These are phyloP conservation scores for Pyrenophora seminiperda DNA, from an alignment of 2,329 filamentous ascomycete species.

Conservation along the genomic window DNA sequence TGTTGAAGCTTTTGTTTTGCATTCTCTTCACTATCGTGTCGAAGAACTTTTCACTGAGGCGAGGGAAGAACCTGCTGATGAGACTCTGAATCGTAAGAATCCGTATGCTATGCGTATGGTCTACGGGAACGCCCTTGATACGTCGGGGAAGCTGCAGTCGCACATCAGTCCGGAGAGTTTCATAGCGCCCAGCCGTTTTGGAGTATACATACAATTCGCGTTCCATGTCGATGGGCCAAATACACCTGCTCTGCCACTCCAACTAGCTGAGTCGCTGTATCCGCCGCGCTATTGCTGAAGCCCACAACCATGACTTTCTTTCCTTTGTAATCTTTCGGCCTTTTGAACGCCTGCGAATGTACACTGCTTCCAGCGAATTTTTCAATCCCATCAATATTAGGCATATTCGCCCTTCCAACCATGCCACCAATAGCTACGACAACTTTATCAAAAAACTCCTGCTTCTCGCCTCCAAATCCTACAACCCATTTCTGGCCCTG, in stretches of 20 bases:
- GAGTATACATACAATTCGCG: conserved; percentile 18
- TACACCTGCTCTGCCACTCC: conserved; percentile 28
- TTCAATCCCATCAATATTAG: conserved; percentile 22
- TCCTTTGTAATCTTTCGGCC: conserved; percentile 14
- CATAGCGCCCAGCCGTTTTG: neutral
- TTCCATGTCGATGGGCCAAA: conserved; percentile 33
- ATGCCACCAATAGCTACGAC: conserved; percentile 30
- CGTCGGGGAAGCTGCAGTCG: conserved; percentile 20
- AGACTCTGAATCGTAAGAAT: conserved; percentile 19
- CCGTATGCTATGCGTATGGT: conserved; percentile 22
- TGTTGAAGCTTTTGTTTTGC: conserved; percentile 29
- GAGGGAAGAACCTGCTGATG: conserved; percentile 19
- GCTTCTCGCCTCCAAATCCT: conserved; percentile 3
- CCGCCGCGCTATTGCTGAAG: conserved; percentile 34
- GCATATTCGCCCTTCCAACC: conserved; percentile 22
- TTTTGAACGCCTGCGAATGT: conserved; percentile 24
- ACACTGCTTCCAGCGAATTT: conserved; percentile 20
- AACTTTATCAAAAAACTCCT: conserved; percentile 27
- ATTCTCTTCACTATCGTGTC: conserved; percentile 25
- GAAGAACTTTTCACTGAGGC: conserved; percentile 22
- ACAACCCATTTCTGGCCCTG: conserved; percentile 21
- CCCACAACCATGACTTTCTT: conserved; percentile 34
- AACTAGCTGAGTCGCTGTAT: conserved; percentile 30
- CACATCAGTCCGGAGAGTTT: neutral
- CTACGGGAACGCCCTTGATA: conserved; percentile 20